Base-by-base conservation (phyloP, 2,329 filamentous ascomycete genomes). In the Chaetomium globosum region DNA sequence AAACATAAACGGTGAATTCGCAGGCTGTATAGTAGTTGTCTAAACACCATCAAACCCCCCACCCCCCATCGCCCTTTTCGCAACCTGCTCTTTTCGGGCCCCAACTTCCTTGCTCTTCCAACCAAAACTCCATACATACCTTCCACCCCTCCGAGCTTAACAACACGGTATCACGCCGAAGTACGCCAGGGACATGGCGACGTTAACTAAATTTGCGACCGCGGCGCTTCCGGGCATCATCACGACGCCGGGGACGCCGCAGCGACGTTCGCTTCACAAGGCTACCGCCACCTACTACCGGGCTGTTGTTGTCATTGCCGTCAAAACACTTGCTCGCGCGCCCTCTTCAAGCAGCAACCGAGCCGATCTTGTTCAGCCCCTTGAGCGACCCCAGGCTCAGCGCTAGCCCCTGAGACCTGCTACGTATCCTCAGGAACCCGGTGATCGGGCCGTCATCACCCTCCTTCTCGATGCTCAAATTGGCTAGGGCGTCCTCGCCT, bases 401-500 rank as follows among this genome's bases (percentile, higher is more conserved):
- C 12, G 95, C 95, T 74, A 99, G 82, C 57, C 95, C 95, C 81
- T 99, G 95, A 46, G 93, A 97, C 76, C 95, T 90, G 82, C 93
- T 97, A 80, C 95, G 89, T 86, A 99, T 99, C 76, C 95, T 89
- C 69, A 99, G 93, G 78, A 99, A 99, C 53, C 95, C 95, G 51
- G 94, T 97, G 69, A 99, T 94, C 6, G 93, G 92, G 28, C 95
- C 95, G 74, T 97, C 90, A 30, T 97, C 93, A 66, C 93, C 93
- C 77, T 98, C 93, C 81, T 97, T 94, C 80, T 99, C 95, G 74
- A 99, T 97, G 77, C 93, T 97, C 78, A 99, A 76, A 77, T 99
- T 99, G 74, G 95, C 95, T 74, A 99, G 82, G 66, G 95, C 95
- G 81, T 99, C 95, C 91, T 99, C 95, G 70, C 95, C 95, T 99